These are phyloP conservation scores for Claviceps lovelessii DNA, from an alignment of 2,329 filamentous ascomycete genomes.

Conservation along the genomic window DNA sequence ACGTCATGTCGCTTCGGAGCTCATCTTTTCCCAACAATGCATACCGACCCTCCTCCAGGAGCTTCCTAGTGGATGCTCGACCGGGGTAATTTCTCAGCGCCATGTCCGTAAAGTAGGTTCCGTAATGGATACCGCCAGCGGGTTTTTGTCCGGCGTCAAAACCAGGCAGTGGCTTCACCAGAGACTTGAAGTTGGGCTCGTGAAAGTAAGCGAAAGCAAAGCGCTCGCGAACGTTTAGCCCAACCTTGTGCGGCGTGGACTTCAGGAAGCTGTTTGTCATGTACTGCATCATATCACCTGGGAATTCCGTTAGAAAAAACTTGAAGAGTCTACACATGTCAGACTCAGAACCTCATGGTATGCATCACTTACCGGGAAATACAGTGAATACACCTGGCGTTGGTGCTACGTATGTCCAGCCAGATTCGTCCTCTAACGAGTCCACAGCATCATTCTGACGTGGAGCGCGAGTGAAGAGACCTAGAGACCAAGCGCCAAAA, in stretches of 20 bases:
- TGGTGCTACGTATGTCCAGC: constrained; percentile 35
- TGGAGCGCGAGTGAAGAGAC: constrained; percentile 32
- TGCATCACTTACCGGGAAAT: constrained; percentile 25
- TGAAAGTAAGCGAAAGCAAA: constrained; percentile 36
- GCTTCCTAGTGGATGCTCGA: constrained; percentile 26
- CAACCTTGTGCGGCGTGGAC: constrained; percentile 36
- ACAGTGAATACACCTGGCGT: constrained; percentile 30
- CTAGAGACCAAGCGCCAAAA: constrained; percentile 11
- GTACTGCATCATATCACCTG: constrained; percentile 38
- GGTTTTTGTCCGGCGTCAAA: constrained; percentile 19
- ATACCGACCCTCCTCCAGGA: constrained; percentile 17
- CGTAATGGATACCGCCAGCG: constrained; percentile 31
- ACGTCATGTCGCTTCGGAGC: constrained; percentile 13
- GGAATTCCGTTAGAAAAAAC: not conserved
- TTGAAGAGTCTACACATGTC: not conserved
- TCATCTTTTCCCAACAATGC: constrained; percentile 8
- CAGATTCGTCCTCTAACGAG: constrained; percentile 27
- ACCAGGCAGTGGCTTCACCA: constrained; percentile 27
- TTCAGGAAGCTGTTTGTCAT: constrained; percentile 30
- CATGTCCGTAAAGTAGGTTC: constrained; percentile 39
- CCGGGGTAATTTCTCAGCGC: constrained; percentile 35
- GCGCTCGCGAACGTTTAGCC: constrained; percentile 31
- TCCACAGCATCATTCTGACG: constrained; percentile 24
- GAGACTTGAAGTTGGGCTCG: constrained; percentile 33
- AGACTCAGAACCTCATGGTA: not conserved